Evolutionary conservation across 352 stramenopile genomes (phyloP), one percentile per base, ranked within the genome.

Genomic region (Halophytophthora batemanensis): DNA sequence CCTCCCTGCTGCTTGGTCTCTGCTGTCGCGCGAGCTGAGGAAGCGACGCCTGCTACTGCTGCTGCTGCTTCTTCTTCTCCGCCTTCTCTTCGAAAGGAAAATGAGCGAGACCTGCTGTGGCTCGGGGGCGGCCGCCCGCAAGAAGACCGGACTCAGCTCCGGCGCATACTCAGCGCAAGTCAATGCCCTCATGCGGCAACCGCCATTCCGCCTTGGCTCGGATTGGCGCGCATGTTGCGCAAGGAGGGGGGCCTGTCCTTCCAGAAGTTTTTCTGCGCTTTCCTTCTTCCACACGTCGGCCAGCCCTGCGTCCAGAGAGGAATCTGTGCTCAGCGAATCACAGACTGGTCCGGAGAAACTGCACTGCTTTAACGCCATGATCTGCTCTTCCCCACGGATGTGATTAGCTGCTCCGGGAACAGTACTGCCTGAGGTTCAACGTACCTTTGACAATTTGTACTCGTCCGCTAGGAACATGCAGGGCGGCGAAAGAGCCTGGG

Each of bases 71-170:
- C 54, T 73, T 70, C 63, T 55, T 31, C 25, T 31, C 25, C 25
- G 25, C 25, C 25, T 31, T 31, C 59, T 52, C 40, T 63, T 53
- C 55, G 62, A 73, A 81, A 77, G 49, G 56, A 71, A 69, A 71
- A 65, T 71, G 58, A 69, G 49, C 45, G 45, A 57, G 51, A 50
- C 28, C 28, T 18, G 19, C 37, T 19, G 33, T 36, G 37, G 37
- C 17, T 13, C 37, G 37, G 40, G 3, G 6, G 40, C 25, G 35
- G 43, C 50, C 41, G 40, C 25, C 25, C 25, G 11, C 23, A 31
- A 31, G 8, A 31, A 8, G 25, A 4, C 8, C 25, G 25, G 25
- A 31, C 8, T 31, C 4, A 4, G 25, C 4, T 8, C 25, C 25
- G 25, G 4, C 4, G 25, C 25, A 31, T 31, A 31, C 25, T 31